Conservation (phyloP, 148 eudicot genomes). For the Amaranthus hypochondriacus region DNA sequence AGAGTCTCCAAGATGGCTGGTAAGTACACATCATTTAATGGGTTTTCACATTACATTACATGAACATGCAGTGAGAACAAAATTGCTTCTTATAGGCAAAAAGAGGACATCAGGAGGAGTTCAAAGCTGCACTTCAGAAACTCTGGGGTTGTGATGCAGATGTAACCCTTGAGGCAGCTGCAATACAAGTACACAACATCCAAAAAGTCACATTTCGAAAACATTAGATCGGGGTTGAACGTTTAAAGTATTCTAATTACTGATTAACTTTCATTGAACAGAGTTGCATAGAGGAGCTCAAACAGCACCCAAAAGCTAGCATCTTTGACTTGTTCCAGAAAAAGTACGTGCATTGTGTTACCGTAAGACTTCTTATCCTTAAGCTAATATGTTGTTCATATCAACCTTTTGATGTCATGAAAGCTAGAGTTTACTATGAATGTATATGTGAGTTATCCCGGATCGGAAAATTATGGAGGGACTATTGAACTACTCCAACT, state of each 20-base stretch:
- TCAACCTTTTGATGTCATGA: too few species aligned
- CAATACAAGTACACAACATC: slow-evolving; percentile 47
- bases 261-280: slow-evolving; percentile 21
- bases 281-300: slow-evolving; percentile 59
- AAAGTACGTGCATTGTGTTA: slow-evolving; percentile 58
- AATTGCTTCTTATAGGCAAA: slow-evolving; percentile 48
- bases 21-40: slow-evolving; percentile 25
- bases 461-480: too few species aligned
- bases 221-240: neutral
- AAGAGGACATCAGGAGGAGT: slow-evolving; percentile 49
- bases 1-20: slow-evolving; percentile 98
- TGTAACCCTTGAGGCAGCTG: slow-evolving; percentile 64
- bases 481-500: too few species aligned
- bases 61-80: neutral
- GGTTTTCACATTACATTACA: neutral
- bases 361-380: slow-evolving; percentile 29
- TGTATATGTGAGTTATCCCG: too few species aligned
- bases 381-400: too few species aligned
- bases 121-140: slow-evolving; percentile 52
- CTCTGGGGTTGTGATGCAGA: slow-evolving; percentile 69
- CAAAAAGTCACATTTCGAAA: neutral
- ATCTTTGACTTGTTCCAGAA: slow-evolving; percentile 66
- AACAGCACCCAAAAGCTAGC: slow-evolving; percentile 62
- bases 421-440: too few species aligned
- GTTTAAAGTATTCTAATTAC: neutral